Base-by-base conservation (phyloP, 2,329 filamentous ascomycete species). In the Botrytis sinoallii region DNA sequence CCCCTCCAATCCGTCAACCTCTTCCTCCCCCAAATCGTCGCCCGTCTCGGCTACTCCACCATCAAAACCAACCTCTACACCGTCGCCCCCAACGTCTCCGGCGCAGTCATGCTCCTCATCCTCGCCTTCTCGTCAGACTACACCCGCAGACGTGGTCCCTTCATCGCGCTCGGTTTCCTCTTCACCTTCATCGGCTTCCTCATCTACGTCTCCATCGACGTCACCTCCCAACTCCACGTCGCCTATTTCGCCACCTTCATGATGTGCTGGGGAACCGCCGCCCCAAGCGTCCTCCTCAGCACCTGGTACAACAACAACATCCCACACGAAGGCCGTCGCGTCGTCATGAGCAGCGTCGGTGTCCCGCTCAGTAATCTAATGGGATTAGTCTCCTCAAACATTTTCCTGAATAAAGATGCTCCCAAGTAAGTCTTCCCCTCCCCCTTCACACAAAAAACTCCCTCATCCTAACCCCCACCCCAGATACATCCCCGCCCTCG, bases 151-250 rank as follows among this genome's bases (percentile, higher is more conserved):
- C 72, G 80, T 59, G 77, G 91, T 72, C 92, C 92, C 0, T 94
- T 94, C 80, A 91, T 95, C 77, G 89, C 89, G 0, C 83, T 93
- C 6, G 92, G 92, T 0, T 95, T 94, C 81, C 81, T 88, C 3
- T 88, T 95, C 77, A 93, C 92, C 0, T 92, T 94, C 79, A 86
- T 88, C 66, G 93, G 93, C 7, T 93, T 95, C 84, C 88, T 94
- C 81, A 92, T 95, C 79, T 95, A 92, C 77, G 91, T 91, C 0
- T 86, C 90, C 32, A 91, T 95, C 71, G 83, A 86, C 76, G 87
- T 91, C 25, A 77, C 85, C 18, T 74, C 82, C 9, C 81, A 88
- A 20, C 81, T 88, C 29, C 83, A 85, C 9, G 82, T 90, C 20
- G 90, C 88, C 0, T 92, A 92, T 77, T 92, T 89, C 75, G 89